Percentiles rank a stretch among this genome's conserved stretches.
Evolutionary conservation across 2,329 filamentous ascomycete genomes (phyloP).

Genomic region (Pyrenochaeta sp.): DNA sequence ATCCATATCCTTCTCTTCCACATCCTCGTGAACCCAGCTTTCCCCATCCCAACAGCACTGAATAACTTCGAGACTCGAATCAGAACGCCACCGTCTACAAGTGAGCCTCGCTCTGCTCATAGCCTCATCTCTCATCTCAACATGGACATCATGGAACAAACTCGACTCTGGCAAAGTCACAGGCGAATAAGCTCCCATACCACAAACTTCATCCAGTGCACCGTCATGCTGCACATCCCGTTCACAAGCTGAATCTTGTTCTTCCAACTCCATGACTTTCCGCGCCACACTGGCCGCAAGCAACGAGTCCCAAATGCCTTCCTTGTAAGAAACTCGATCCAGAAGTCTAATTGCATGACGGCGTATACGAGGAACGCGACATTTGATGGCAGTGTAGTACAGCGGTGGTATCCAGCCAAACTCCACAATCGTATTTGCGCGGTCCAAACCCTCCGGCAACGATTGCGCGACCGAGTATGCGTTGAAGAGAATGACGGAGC

Average conservation of each 20-base stretch:
- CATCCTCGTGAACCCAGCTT: background rate
- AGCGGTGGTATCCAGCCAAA: background rate
- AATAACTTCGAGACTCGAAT: background rate
- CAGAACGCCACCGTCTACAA: conserved; percentile 1
- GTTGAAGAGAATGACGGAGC: conserved; percentile 39
- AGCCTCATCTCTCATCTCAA: background rate
- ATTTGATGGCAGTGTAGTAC: conserved; percentile 52
- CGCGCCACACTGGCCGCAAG: conserved; percentile 9
- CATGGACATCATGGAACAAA: conserved; percentile 6
- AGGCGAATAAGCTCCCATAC: background rate
- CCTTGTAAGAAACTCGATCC: conserved; percentile 38
- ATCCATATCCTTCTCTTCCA: no score
- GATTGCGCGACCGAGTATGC: background rate
- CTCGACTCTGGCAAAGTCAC: background rate
- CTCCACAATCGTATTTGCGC: conserved; percentile 23
- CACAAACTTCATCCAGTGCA: background rate
- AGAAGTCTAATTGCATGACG: conserved; percentile 49
- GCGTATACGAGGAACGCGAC: conserved; percentile 53
- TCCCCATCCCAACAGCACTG: background rate
- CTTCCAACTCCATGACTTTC: conserved; percentile 12
- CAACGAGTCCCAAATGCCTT: conserved; percentile 53
- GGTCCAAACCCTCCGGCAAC: conserved; percentile 6
- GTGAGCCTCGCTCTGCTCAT: conserved; percentile 3
- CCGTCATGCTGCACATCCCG: background rate
- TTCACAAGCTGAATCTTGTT: background rate